A percentile compares a stretch with the other conserved stretches of the same genome.
phyloP scores from a whole-genome alignment of 116 monocot species.

The Iris pallida region DNA sequence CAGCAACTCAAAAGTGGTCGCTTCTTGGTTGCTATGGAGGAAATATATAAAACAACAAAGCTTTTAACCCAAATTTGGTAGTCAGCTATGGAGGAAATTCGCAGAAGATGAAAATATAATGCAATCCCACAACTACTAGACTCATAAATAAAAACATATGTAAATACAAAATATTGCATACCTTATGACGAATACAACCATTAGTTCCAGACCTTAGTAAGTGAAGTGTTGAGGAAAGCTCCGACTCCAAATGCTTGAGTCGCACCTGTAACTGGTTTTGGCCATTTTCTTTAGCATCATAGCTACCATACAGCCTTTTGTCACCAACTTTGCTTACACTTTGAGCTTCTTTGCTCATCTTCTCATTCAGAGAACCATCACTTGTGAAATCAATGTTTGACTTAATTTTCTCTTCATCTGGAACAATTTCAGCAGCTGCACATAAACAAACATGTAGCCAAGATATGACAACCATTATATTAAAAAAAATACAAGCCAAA shows the following conservation, averaged over 20 bases:
- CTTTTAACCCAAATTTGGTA: no score
- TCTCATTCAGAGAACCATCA: background rate
- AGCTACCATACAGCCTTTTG: background rate
- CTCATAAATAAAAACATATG: no score
- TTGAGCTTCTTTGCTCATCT: conserved; percentile 1
- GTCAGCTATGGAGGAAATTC: no score
- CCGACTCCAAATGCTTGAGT: conserved; percentile 50
- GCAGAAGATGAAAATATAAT: background rate
- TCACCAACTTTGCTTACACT: conserved; percentile 8
- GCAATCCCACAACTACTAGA: background rate
- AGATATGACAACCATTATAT: background rate
- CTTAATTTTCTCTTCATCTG: conserved; percentile 13
- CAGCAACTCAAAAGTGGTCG: no score
- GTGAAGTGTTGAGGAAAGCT: conserved; percentile 35
- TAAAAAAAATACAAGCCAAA: conserved; percentile 5
- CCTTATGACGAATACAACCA: conserved; percentile 22
- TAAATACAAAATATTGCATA: conserved; percentile 1
- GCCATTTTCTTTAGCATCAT: conserved; percentile 15
- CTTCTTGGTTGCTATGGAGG: no score
- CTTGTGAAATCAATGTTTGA: conserved; percentile 5
- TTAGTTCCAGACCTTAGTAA: conserved; percentile 28
- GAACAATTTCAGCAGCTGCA: conserved; percentile 51
- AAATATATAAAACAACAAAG: no score
- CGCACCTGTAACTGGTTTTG: conserved; percentile 25
- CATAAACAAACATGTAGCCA: background rate